Base-by-base conservation (phyloP, 495 filamentous ascomycete genomes). In the Oidiodendron maius region DNA sequence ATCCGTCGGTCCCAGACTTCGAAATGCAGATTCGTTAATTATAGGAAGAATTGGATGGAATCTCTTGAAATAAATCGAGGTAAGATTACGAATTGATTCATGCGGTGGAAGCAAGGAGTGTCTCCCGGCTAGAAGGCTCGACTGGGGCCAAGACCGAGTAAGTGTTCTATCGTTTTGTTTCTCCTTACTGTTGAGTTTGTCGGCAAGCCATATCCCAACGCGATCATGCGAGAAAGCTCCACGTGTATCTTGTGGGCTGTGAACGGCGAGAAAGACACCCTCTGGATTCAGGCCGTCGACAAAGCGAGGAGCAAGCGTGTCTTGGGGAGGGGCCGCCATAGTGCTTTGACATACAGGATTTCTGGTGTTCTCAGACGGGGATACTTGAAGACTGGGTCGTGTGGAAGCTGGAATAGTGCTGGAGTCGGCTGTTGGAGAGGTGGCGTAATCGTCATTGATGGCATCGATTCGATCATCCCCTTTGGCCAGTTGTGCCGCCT, bases 211-310 rank as follows among this genome's bases (percentile, higher is more conserved):
- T 28, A 57, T 36, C 30, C 54, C 54, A 18, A 57, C 37, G 26
- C 54, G 46, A 18, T 52, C 40, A n/a, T 57, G 46, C 16, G 26
- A 13, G 4, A 64, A 70, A 9, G 60, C 60, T 26, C 59, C 64
- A 37, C 60, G 66, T 20, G 51, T 62, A 18, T 61, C 61, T 50
- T 59, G 62, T 24, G 65, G 55, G 42, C 58, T 69, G 21, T 65
- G 69, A 11, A 62, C 66, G 26, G 71, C 66, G 45, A 74, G 64
- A 18, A 80, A 63, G 9, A 75, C 69, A 21, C 69, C 66, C 53
- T 77, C 72, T n/a, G 75, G 75, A 55, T 71, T 77, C 11, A 74
- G 44, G 39, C 78, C 74, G 20, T 75, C 74, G 16, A 77, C 60
- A 39, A 76, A 80, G 1, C 68, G 59, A 13, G 71, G 61, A 1